Evolutionary conservation across 2,329 filamentous ascomycete species (phyloP).

Genomic region (Endocalyx cinctus): DNA sequence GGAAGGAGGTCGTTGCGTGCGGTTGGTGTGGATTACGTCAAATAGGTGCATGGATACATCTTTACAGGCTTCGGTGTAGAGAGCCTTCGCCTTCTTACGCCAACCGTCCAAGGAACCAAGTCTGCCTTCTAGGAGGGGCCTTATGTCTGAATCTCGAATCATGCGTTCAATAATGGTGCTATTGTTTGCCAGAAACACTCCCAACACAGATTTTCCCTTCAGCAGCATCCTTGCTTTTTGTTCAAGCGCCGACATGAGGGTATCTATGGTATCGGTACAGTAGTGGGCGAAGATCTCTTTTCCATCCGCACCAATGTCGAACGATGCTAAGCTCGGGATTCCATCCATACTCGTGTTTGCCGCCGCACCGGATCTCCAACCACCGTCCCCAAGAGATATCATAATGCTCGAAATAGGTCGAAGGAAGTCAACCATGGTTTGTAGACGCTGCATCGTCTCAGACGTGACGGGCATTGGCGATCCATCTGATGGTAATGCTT

Average conservation of each 20-base stretch:
- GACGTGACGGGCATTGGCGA: conserved; percentile 71
- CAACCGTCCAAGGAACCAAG: conserved; percentile 70
- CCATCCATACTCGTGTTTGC: conserved; percentile 55
- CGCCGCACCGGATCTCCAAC: conserved; percentile 63
- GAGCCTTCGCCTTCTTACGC: conserved; percentile 78
- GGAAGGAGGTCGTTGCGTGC: conserved; percentile 66
- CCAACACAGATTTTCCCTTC: conserved; percentile 73
- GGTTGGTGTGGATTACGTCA: conserved; percentile 88
- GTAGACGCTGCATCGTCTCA: conserved; percentile 81
- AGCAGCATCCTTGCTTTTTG: conserved; percentile 67
- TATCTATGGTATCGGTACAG: conserved; percentile 81
- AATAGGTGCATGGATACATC: conserved; percentile 81
- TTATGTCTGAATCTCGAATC: conserved; percentile 76
- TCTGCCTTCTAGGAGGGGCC: conserved; percentile 62
- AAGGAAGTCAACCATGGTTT: conserved; percentile 82
- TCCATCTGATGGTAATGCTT: conserved; percentile 71
- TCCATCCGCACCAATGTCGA: conserved; percentile 86
- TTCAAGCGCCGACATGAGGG: conserved; percentile 70
- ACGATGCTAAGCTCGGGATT: conserved; percentile 67
- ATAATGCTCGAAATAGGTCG: conserved; percentile 84
- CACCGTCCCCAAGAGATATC: conserved; percentile 86
- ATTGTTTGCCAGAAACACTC: conserved; percentile 88
- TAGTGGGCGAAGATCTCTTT: conserved; percentile 86
- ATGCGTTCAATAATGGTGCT: conserved; percentile 79
- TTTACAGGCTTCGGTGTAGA: conserved; percentile 84